Conservation (phyloP, 2,329 filamentous ascomycete species). For the Colletotrichum kahawae region DNA sequence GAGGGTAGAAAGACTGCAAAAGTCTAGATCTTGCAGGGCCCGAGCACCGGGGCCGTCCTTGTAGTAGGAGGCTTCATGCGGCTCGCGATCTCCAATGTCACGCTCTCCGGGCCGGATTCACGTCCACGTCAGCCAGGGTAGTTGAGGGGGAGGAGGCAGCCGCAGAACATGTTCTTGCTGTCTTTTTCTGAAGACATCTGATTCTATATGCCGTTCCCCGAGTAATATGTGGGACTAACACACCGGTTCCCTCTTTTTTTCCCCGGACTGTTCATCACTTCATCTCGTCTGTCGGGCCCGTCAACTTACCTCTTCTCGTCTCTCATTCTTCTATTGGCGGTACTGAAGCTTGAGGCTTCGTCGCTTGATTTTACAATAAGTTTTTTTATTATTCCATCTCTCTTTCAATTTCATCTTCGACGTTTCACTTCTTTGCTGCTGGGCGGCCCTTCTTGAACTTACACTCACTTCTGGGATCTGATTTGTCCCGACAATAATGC, state of each 20-base stretch:
- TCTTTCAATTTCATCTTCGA: background rate
- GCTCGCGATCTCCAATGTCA: background rate
- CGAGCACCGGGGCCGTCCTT: background rate
- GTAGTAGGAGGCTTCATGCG: background rate
- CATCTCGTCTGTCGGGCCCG: background rate
- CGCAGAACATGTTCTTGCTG: background rate
- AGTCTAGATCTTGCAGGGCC: background rate
- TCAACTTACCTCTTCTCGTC: background rate
- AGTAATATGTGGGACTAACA: background rate
- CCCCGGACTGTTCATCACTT: background rate
- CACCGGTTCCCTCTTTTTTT: background rate
- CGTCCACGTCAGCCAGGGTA: background rate
- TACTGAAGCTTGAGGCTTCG: conserved; percentile 9
- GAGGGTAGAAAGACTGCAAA: background rate
- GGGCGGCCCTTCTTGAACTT: background rate
- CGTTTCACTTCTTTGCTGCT: background rate
- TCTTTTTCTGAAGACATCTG: background rate
- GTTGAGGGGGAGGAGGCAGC: background rate
- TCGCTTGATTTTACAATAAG: background rate
- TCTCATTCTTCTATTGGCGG: background rate
- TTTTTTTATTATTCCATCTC: background rate
- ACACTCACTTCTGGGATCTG: background rate
- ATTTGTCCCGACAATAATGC: background rate
- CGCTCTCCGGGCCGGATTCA: conserved; percentile 2
- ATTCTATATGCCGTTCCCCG: background rate